Evolutionary conservation across 768 basidiomycete species (phyloP).

Genomic region (Fomitopsis pulvina): DNA sequence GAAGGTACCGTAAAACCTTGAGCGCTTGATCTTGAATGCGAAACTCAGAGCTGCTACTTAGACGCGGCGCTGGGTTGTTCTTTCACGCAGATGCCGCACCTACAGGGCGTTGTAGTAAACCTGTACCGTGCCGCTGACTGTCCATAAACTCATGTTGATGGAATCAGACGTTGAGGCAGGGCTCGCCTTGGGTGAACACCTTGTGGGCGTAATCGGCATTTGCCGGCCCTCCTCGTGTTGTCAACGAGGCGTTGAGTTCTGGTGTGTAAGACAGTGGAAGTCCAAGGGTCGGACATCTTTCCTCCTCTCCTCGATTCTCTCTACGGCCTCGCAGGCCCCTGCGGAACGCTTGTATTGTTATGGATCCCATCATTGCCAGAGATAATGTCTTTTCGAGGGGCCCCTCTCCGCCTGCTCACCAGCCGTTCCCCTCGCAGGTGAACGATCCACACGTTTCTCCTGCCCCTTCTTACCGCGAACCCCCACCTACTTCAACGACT

Average conservation of each 20-base stretch:
- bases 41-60: no score
- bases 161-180: neutral
- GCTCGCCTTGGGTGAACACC: neutral
- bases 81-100: neutral
- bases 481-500: constrained; percentile 40
- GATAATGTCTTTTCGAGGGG: constrained; percentile 26
- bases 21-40: no score
- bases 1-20: no score
- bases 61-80: no score
- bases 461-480: constrained; percentile 27
- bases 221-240: constrained; percentile 10
- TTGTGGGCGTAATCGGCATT: neutral
- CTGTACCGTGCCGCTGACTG: neutral
- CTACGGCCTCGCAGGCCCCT: neutral
- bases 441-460: constrained; percentile 28
- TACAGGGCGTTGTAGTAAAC: neutral
- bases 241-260: constrained; percentile 3
- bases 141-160: constrained; percentile 3
- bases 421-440: constrained; percentile 19
- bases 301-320: constrained; percentile 3
- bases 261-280: constrained; percentile 6
- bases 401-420: constrained; percentile 23
- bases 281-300: constrained; percentile 2
- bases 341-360: constrained; percentile 14
- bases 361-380: constrained; percentile 23